These are phyloP conservation scores for Hypoxylon sp. DNA, from an alignment of 2,329 filamentous ascomycete genomes.

Conservation along the genomic window DNA sequence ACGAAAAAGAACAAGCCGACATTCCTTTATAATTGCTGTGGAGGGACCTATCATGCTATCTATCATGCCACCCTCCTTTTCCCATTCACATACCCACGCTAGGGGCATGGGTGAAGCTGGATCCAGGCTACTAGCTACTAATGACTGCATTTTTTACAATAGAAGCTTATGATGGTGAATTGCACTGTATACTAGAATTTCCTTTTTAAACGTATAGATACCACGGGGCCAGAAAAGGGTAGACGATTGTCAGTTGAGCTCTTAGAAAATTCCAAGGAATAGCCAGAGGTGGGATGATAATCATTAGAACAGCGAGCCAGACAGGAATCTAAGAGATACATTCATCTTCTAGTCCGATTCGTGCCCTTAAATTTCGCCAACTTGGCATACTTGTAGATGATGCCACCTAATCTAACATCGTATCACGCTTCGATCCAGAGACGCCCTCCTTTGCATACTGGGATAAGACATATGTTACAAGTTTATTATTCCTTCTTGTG, in stretches of 20 bases:
- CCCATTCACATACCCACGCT: constrained; percentile 12
- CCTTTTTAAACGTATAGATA: constrained; percentile 33
- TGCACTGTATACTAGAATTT: constrained; percentile 42
- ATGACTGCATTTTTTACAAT: constrained; percentile 40
- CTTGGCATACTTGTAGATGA: constrained; percentile 11
- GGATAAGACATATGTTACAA: constrained; percentile 40
- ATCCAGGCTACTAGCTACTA: constrained; percentile 21
- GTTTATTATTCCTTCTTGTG: constrained; percentile 10
- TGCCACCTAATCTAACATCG: constrained; percentile 4
- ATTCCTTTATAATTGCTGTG: constrained; percentile 38
- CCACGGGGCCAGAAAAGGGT: constrained; percentile 21
- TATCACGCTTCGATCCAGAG: constrained; percentile 2
- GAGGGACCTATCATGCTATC: constrained; percentile 13
- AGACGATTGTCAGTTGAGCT: constrained; percentile 17
- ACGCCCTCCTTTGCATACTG: constrained; percentile 18
- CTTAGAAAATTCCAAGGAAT: constrained; percentile 13
- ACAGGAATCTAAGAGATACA: constrained; percentile 32
- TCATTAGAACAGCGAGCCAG: constrained; percentile 33
- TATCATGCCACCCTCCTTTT: constrained; percentile 17
- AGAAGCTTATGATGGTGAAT: constrained; percentile 34
- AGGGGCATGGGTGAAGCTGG: constrained; percentile 20
- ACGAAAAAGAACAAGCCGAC: constrained; percentile 25
- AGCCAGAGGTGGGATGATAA: constrained; percentile 27
- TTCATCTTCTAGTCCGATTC: constrained; percentile 21
- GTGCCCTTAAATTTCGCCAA: neutral